Conservation (phyloP, 1,139 yeast species). For the Candida albicans region DNA sequence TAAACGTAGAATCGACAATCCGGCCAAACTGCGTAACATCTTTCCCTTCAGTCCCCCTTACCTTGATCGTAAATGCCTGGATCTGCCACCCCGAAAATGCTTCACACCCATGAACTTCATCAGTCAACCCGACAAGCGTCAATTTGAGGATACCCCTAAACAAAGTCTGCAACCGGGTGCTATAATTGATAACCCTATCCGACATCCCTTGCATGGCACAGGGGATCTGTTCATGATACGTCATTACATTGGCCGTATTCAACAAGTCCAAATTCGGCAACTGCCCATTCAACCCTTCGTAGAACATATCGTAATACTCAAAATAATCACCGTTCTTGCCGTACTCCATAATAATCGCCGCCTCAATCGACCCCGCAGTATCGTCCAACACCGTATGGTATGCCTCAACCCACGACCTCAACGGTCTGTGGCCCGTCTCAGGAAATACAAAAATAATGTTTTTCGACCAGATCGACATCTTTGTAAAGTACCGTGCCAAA, state of each 20-base stretch:
- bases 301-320: constrained; percentile 71
- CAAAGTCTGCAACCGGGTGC: constrained; percentile 59
- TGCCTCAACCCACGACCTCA: constrained; percentile 91
- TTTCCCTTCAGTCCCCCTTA: constrained; percentile 55
- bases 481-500: constrained; percentile 72
- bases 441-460: constrained; percentile 87
- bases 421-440: constrained; percentile 63
- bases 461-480: constrained; percentile 95
- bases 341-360: constrained; percentile 84
- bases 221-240: constrained; percentile 72
- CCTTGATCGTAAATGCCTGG: constrained; percentile 82
- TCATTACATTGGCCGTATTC: constrained; percentile 72
- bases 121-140: constrained; percentile 66
- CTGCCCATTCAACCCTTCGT: constrained; percentile 93
- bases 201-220: constrained; percentile 65
- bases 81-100: constrained; percentile 97
- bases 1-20: constrained; percentile 78
- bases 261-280: constrained; percentile 89
- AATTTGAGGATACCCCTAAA: constrained; percentile 65
- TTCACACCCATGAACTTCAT: constrained; percentile 68
- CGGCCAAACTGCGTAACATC: constrained; percentile 94
- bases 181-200: constrained; percentile 47
- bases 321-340: constrained; percentile 65
- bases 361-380: constrained; percentile 95
- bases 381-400: constrained; percentile 83